These are phyloP conservation scores for Ascochyta viciae-villosae DNA, from an alignment of 2,329 filamentous ascomycete genomes.

Conservation along the genomic window DNA sequence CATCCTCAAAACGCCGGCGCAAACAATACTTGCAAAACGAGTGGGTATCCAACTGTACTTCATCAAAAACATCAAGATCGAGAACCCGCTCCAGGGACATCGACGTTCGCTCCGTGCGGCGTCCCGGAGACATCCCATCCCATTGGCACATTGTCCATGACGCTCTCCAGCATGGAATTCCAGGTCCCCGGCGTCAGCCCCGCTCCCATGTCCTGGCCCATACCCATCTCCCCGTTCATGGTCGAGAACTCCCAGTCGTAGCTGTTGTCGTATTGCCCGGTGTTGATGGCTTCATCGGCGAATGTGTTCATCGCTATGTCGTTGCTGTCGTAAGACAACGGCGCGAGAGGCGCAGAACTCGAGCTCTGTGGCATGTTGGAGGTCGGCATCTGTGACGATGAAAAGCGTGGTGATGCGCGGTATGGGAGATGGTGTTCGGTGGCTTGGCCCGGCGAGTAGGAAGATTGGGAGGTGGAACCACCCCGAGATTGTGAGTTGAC, in stretches of 20 bases:
- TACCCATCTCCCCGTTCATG: constrained; percentile 14
- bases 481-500: constrained; percentile 41
- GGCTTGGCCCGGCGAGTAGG: constrained; percentile 42
- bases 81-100: background rate
- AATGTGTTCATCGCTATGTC: constrained; percentile 20
- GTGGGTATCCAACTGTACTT: constrained; percentile 10
- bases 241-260: constrained; percentile 46
- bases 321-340: background rate
- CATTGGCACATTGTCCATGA: constrained; percentile 31
- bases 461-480: constrained; percentile 45
- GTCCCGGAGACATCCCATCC: constrained; percentile 37
- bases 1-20: background rate
- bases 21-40: constrained; percentile 1
- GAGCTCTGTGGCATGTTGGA: background rate
- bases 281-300: constrained; percentile 8
- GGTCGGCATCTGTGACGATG: constrained; percentile 1
- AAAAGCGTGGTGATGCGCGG: constrained; percentile 37
- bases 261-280: constrained; percentile 25
- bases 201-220: constrained; percentile 22
- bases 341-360: background rate
- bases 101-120: constrained; percentile 6
- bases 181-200: constrained; percentile 44
- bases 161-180: constrained; percentile 48
- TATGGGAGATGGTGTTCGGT: constrained; percentile 38
- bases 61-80: background rate